Percentiles rank a stretch among this genome's conserved stretches.
phyloP scores from a whole-genome alignment of 2,329 filamentous ascomycete species.

The Monosporascus sp. region DNA sequence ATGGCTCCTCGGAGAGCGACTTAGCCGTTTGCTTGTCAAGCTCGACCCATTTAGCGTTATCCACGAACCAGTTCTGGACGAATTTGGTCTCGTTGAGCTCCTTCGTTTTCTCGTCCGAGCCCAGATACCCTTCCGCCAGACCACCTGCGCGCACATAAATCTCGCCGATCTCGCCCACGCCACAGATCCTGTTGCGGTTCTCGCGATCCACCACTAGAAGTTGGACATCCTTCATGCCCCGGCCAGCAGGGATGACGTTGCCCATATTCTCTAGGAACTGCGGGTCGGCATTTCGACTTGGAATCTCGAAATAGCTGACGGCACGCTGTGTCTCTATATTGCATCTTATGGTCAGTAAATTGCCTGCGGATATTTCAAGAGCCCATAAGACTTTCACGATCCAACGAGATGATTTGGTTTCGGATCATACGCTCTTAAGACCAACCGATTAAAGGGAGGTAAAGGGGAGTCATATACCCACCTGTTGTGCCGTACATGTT shows the following conservation, averaged over 20 bases:
- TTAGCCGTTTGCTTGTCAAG: slow-evolving; percentile 29
- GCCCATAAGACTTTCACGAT: too few species aligned
- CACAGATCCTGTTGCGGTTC: slow-evolving; percentile 12
- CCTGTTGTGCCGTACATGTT: slow-evolving; percentile 79
- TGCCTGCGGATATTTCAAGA: too few species aligned
- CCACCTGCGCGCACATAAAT: slow-evolving; percentile 61
- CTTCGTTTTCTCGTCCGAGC: slow-evolving; percentile 49
- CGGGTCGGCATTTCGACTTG: slow-evolving; percentile 54
- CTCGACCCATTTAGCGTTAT: slow-evolving; percentile 64
- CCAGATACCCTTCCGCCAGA: slow-evolving; percentile 71
- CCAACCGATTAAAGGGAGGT: too few species aligned
- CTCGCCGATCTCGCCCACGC: too few species aligned
- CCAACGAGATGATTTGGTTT: too few species aligned
- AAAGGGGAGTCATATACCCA: too few species aligned
- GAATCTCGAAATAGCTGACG: slow-evolving; percentile 62
- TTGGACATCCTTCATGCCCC: slow-evolving; percentile 72
- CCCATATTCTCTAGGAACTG: slow-evolving; percentile 58
- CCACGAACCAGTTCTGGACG: slow-evolving; percentile 79
- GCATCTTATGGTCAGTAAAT: too few species aligned
- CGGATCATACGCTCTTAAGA: too few species aligned
- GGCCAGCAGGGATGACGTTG: slow-evolving; percentile 67
- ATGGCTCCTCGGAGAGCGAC: too few species aligned
- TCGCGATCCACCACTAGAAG: slow-evolving; percentile 66
- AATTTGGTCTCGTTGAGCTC: slow-evolving; percentile 70
- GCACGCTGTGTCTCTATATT: slow-evolving; percentile 75